These are phyloP conservation scores for Erysimum cheiranthoides DNA, from an alignment of 345 rosid genomes.

Conservation along the genomic window DNA sequence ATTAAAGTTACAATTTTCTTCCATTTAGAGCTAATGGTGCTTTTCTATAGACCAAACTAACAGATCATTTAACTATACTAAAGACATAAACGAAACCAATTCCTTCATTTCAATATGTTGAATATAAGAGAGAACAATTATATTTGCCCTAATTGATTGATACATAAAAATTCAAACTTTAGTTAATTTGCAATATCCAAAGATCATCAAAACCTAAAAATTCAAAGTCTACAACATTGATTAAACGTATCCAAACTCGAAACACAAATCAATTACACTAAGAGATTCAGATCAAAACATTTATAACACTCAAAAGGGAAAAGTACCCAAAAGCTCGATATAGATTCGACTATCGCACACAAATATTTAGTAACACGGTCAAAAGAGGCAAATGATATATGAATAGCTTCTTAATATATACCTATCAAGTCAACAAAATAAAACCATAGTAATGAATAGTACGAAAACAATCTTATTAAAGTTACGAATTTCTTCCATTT, in stretches of 20 bases:
- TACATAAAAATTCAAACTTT: conserved; percentile 1
- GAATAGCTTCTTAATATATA: not conserved
- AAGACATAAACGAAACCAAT: not conserved
- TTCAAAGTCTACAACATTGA: not conserved
- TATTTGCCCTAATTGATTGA: not conserved
- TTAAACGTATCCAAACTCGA: not conserved
- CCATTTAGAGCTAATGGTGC: not conserved
- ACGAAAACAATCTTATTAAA: not conserved
- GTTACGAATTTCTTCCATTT: not conserved
- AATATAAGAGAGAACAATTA: not conserved
- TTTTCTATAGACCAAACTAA: not conserved
- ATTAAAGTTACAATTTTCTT: not conserved
- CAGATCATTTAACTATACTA: not conserved
- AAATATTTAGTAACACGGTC: not conserved
- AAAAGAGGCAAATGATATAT: not conserved
- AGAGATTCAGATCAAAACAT: conserved; percentile 24
- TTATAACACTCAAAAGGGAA: no score
- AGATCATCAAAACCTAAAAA: conserved; percentile 15
- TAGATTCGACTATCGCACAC: no score
- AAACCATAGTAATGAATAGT: not conserved
- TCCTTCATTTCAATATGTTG: not conserved
- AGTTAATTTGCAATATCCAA: not conserved
- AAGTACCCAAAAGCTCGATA: not conserved
- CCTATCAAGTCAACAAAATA: not conserved
- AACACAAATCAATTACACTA: not conserved